Evolutionary conservation across 1,139 yeast species (phyloP), one percentile per base, ranked within the genome.

Genomic region (Sugiyamaella paludigena): DNA sequence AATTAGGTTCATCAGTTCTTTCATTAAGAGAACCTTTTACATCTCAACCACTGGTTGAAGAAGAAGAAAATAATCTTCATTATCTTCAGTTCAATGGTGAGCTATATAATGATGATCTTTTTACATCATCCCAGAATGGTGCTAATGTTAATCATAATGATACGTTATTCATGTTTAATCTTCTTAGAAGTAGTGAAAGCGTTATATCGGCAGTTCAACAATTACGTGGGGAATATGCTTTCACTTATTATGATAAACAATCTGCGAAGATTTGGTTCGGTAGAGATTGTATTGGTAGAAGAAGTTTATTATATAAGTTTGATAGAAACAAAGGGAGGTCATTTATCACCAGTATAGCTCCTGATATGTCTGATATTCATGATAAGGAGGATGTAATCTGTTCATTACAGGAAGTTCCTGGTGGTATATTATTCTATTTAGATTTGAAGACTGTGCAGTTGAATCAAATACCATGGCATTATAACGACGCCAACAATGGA

Each of bases 1-100:
- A 19, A 24, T 19, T 35, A 52, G 79, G 74, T 53, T 80, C 92
- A 0, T 84, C 96, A 0, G 87, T 92, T 0, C 70, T 92, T 24
- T 84, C 95, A 0, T 69, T 92, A 36, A 72, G 98, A 50, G 77
- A 78, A 34, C 98, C 98, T 0, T 79, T 87, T 57, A 80, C 86
- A 0, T 58, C 68, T 24, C 98, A 92, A 66, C 96, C 98, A 0
- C 54, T 77, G 9, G 51, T 37, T 3, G 7, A 65, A 64, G 52
- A 46, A 6, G 24, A 37, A 7, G 34, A 37, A 43, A 68, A 60
- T 49, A 19, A 19, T 19, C 24, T 19, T 19, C 81, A 55, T 37
- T 60, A 74, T 0, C 57, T 83, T 12, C 96, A 87, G 61, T 92
- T 84, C 68, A 92, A 92, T 64, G 98, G 98, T 0, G 98, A 91